phyloP scores from a whole-genome alignment of 495 filamentous ascomycete genomes.

The Astrothelium macrocarpum region DNA sequence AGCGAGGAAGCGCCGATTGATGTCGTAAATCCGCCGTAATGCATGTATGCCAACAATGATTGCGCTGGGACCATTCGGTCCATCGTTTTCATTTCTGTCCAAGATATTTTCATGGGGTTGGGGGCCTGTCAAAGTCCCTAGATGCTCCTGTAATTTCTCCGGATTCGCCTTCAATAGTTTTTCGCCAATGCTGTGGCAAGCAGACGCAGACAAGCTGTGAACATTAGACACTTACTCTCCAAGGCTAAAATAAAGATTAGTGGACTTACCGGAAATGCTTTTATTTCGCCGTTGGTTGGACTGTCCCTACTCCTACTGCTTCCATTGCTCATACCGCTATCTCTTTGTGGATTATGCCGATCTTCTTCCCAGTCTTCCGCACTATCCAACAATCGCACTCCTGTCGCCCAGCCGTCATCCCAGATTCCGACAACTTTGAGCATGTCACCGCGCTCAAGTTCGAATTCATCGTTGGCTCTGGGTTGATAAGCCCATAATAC shows the following conservation, averaged over 20 bases:
- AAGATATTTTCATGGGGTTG: background rate
- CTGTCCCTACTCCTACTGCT: slow-evolving; percentile 50
- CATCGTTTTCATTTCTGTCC: background rate
- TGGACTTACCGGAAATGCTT: slow-evolving; percentile 65
- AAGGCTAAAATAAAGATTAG: slow-evolving; percentile 20
- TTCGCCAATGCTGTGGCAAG: slow-evolving; percentile 92
- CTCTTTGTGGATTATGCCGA: slow-evolving; percentile 55
- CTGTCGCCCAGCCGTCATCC: slow-evolving; percentile 99
- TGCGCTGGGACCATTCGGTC: background rate
- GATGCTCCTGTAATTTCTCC: slow-evolving; percentile 14
- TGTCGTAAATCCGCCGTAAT: background rate
- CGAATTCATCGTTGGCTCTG: slow-evolving; percentile 85
- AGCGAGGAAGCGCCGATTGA: background rate
- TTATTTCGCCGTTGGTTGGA: slow-evolving; percentile 72
- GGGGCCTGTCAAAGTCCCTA: background rate
- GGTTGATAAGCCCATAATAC: slow-evolving; percentile 96
- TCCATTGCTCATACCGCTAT: slow-evolving; percentile 86
- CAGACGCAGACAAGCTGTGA: slow-evolving; percentile 79
- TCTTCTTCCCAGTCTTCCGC: slow-evolving; percentile 74
- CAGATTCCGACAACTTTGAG: slow-evolving; percentile 97
- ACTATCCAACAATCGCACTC: slow-evolving; percentile 67
- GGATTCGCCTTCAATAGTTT: slow-evolving; percentile 82
- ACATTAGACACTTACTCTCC: background rate
- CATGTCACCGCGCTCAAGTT: slow-evolving; percentile 94
- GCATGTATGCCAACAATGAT: background rate